Base-by-base conservation (phyloP, 2,329 filamentous ascomycete genomes). In the Ophiocordyceps camponoti-leonardi region DNA sequence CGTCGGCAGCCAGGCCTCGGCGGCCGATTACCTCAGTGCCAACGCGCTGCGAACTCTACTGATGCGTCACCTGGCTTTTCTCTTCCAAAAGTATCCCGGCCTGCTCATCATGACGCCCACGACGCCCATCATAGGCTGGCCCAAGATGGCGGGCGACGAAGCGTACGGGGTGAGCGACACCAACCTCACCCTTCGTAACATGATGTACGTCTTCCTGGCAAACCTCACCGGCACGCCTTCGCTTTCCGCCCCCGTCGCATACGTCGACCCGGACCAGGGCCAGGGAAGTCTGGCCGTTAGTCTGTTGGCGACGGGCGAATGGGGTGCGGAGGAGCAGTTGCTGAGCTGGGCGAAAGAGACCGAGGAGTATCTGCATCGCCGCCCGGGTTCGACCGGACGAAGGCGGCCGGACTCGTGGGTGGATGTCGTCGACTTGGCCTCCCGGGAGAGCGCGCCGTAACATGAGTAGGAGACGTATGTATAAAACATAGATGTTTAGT, bases 171-270 rank as follows among this genome's bases (percentile, higher is more conserved):
- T 86, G 52, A 80, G 72, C 35, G 82, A 95, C 59, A 80, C 72
- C 0, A 86, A 92, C 58, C 68, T 65, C 49, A 79, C 77, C 16
- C 66, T 94, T n/a, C 68, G 74, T 23, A 84, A 76, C 56, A 94
- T 94, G 86, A 77, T 81, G 60, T 94, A 86, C 62, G 79, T 84
- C 16, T 94, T 83, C 74, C 63, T 94, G 33, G 83, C 87, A 7
- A 95, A 95, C 61, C 80, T 86, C 53, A 77, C 72, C 0, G 88
- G 88, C 0, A 79, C 80, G 43, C 88, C 88, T 1, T 78, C 84
- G 1, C 73, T 93, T 13, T 78, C 69, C 42, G 78, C 77, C 33
- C 86, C 88, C 0, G 78, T 84, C 12, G 87, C 85, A 1, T 94
- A 87, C 62, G 72, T 68, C 4, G 65, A 75, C 23, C 68, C 73